A percentile compares a stretch with the other conserved stretches of the same genome.
Conservation (phyloP, 805 yeast species). For the Lipomyces kockii region DNA sequence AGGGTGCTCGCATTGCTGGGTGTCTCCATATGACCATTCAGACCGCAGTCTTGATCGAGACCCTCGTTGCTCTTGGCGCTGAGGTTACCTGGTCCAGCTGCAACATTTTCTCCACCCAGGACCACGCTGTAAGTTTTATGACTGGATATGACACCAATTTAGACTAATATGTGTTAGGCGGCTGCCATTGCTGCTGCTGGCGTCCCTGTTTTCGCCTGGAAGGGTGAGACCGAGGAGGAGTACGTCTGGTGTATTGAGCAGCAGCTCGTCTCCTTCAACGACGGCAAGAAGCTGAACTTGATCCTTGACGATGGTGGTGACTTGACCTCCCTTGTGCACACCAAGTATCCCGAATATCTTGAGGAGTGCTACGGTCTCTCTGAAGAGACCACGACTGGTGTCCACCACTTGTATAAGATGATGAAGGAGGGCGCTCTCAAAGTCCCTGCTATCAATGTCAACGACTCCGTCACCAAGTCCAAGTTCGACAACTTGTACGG, state of each 20-base stretch:
- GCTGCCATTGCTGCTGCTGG: conserved; percentile 99
- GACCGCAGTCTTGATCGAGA: conserved; percentile 98
- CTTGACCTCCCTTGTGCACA: conserved; percentile 93
- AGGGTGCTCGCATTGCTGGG: conserved; percentile 98
- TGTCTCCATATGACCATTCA: conserved; percentile 99
- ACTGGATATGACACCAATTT: background rate
- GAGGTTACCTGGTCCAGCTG: conserved; percentile 99
- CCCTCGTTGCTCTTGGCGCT: conserved; percentile 96
- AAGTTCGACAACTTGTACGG: conserved; percentile 99
- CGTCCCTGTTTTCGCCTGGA: conserved; percentile 99
- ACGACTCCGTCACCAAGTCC: conserved; percentile 98
- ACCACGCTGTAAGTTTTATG: conserved; percentile 73
- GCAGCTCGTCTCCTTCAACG: conserved; percentile 97
- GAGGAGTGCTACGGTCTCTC: conserved; percentile 93
- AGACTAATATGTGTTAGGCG: conserved; percentile 46
- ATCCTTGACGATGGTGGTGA: conserved; percentile 99
- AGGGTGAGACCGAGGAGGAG: conserved; percentile 99
- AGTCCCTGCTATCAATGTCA: conserved; percentile 99
- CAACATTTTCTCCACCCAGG: conserved; percentile 99
- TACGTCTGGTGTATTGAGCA: conserved; percentile 99
- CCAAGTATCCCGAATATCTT: conserved; percentile 97
- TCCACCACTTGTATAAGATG: conserved; percentile 98
- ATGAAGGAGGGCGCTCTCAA: conserved; percentile 82
- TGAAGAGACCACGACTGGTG: conserved; percentile 99
- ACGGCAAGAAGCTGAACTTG: conserved; percentile 90